Conservation (phyloP, 169 alveolate species). For the Plasmodium vinckei region DNA sequence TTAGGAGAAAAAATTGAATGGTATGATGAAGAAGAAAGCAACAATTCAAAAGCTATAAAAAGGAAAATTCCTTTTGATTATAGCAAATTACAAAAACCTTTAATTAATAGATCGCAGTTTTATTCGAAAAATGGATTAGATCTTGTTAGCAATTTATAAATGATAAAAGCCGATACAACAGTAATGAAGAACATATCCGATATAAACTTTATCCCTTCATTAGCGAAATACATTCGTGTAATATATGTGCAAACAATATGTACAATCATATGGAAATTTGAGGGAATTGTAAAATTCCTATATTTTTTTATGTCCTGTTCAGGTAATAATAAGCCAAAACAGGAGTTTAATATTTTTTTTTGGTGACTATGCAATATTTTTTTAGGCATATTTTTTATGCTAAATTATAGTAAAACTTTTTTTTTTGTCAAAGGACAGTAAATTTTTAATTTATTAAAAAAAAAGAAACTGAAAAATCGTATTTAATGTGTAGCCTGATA, state of each 20-base stretch:
- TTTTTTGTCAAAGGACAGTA: too few relatives aligned
- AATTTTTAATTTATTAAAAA: too few relatives aligned
- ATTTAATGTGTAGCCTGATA: too few relatives aligned
- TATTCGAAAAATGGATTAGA: constrained; percentile 68
- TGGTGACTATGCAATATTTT: too few relatives aligned
- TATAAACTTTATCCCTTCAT: background rate
- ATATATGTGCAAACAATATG: background rate
- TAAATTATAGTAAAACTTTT: too few relatives aligned
- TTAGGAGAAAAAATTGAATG: constrained; percentile 84
- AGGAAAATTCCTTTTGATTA: constrained; percentile 75
- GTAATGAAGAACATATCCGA: background rate
- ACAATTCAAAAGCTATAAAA: constrained; percentile 58
- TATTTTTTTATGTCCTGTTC: too few relatives aligned
- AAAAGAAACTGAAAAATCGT: too few relatives aligned
- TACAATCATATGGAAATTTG: background rate
- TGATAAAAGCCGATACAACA: background rate
- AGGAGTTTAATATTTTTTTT: too few relatives aligned
- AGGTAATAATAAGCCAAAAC: too few relatives aligned
- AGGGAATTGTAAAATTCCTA: background rate
- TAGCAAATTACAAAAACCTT: constrained; percentile 46
- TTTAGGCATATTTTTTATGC: too few relatives aligned
- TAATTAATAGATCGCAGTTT: constrained; percentile 39
- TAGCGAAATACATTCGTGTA: background rate
- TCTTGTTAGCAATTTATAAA: constrained; percentile 45
- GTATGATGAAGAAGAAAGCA: constrained; percentile 83